These are phyloP conservation scores for Sequoiadendron giganteum DNA, from an alignment of 75 land plant species.

Conservation along the genomic window DNA sequence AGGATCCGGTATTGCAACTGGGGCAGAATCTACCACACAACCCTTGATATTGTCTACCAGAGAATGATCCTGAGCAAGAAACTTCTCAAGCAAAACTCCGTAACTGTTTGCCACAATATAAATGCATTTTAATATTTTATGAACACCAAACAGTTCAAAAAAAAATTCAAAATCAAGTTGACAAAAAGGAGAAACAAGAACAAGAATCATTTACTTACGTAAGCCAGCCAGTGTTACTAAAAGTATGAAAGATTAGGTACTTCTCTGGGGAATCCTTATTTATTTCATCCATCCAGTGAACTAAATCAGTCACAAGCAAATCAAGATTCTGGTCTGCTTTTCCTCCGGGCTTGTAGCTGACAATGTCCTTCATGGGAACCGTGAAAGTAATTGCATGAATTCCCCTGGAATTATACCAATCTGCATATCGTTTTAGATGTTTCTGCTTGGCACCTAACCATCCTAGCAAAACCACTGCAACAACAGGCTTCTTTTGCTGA, in stretches of 20 bases:
- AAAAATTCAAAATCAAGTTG: background rate
- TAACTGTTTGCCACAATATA: slow-evolving; percentile 42
- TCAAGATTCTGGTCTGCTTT: slow-evolving; percentile 80
- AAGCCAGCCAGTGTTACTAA: slow-evolving; percentile 98
- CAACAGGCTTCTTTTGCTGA: slow-evolving; percentile 48
- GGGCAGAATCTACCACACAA: slow-evolving; percentile 97
- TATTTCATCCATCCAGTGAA: slow-evolving; percentile 69
- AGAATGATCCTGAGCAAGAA: slow-evolving; percentile 56
- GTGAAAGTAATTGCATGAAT: slow-evolving; percentile 90
- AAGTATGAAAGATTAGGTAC: slow-evolving; percentile 87
- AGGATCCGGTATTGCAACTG: slow-evolving; percentile 94
- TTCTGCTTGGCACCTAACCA: slow-evolving; percentile 96
- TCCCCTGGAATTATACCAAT: slow-evolving; percentile 92
- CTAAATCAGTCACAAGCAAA: slow-evolving; percentile 60
- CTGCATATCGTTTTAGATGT: slow-evolving; percentile 89
- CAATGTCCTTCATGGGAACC: slow-evolving; percentile 83
- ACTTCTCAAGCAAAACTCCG: slow-evolving; percentile 85
- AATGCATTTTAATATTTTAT: background rate
- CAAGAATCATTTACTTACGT: slow-evolving; percentile 46
- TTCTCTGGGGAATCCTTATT: slow-evolving; percentile 34
- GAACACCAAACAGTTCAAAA: background rate
- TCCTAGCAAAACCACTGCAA: slow-evolving; percentile 80
- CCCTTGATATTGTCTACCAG: slow-evolving; percentile 71
- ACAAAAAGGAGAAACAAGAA: background rate
- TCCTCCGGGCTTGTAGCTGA: slow-evolving; percentile 69